Conservation (phyloP, 148 eudicot species). For the Chenopodium suecicum region DNA sequence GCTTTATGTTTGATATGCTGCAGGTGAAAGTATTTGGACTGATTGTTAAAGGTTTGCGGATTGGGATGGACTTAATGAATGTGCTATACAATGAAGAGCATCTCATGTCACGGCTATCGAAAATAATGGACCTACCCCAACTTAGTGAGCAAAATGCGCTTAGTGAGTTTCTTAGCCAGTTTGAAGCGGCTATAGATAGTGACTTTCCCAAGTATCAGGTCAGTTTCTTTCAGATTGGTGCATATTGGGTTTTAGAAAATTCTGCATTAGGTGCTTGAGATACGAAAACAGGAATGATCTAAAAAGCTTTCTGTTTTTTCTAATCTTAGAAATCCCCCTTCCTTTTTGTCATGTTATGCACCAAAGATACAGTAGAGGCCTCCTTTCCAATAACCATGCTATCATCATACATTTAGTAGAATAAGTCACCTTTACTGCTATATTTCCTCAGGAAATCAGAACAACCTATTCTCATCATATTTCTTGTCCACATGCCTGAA, state of each 20-base stretch:
- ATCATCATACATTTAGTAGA: neutral
- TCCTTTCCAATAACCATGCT: neutral
- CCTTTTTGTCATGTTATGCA: neutral
- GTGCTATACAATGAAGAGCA: slow-evolving; percentile 50
- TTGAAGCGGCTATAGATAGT: slow-evolving; percentile 93
- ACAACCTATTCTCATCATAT: neutral
- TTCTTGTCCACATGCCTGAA: neutral
- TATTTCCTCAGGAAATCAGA: neutral
- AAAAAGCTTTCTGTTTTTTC: neutral
- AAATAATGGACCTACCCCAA: slow-evolving; percentile 62
- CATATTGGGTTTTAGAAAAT: slow-evolving; percentile 8
- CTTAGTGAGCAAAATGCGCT: slow-evolving; percentile 65
- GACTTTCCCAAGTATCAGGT: slow-evolving; percentile 96
- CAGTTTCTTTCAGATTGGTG: slow-evolving; percentile 10
- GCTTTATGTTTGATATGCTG: slow-evolving; percentile 22
- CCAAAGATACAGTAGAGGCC: neutral
- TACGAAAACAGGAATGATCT: neutral
- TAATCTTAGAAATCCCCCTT: neutral
- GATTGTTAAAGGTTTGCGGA: slow-evolving; percentile 79
- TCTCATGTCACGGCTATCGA: slow-evolving; percentile 41
- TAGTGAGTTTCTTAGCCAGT: slow-evolving; percentile 69
- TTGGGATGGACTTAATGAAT: slow-evolving; percentile 61
- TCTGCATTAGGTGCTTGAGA: slow-evolving; percentile 1
- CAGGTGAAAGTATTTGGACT: slow-evolving; percentile 88
- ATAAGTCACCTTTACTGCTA: neutral